Evolutionary conservation across 1,284 basidiomycete genomes (phyloP), one percentile per base, ranked within the genome.

Genomic region (Puccinia triticina): DNA sequence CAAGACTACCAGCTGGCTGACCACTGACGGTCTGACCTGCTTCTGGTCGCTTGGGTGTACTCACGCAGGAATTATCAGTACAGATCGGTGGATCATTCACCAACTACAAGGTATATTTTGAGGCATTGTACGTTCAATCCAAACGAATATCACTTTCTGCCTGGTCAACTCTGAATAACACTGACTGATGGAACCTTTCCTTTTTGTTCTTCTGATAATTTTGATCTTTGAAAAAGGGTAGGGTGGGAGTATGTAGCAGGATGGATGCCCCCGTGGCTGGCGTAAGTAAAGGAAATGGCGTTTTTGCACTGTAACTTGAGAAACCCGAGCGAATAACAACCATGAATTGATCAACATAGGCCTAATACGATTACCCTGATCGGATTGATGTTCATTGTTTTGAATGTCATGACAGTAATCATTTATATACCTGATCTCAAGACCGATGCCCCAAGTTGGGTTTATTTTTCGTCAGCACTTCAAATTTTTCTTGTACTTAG

Each of bases 281-380:
- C 78, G 69, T 79, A 32, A 67, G 77, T 57, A 8, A 66, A 46
- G 0, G 14, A 26, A n/a, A 40, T n/a, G 3, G 32, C 4, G 16
- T 50, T 23, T 46, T 3, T 77, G 29, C 11, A 18, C 32, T 26
- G 26, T 40, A 10, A 40, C 23, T 37, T 26, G 4, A 29, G 32
- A 48, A 34, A 40, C 5, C 23, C 32, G 40, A 29, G 16, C 48
- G 40, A 74, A 74, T 37, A 11, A 18, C 16, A 59, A 61, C 12
- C 34, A 1, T 75, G 53, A 46, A 14, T 59, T 12, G 32, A 5
- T 40, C 23, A 34, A 23, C 48, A 46, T 11, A 29, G 77, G 48
- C 78, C 78, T 10, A 81, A 81, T 48, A 61, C 61, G 78, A 81
- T 81, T 40, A 81, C 78, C 57, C 55, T 81, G 40, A 81, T 81